Evolutionary conservation across 352 stramenopile genomes (phyloP), one percentile per base, ranked within the genome.

Genomic region (Pythium dissotocum): DNA sequence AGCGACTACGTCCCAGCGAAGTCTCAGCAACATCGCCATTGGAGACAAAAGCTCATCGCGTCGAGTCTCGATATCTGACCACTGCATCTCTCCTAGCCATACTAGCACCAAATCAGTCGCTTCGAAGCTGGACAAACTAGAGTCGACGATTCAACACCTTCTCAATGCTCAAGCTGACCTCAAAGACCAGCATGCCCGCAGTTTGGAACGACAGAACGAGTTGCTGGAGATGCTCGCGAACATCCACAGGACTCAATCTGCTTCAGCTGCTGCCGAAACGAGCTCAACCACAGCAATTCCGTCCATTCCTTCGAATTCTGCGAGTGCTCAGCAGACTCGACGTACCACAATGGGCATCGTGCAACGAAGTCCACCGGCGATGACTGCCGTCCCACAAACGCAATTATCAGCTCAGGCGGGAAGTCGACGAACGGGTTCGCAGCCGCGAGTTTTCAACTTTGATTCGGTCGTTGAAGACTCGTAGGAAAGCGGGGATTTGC

Each of bases 51-150:
- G 4, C 4, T 44, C 36, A 49, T 49, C 40, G 16, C 40, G 16
- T 24, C 40, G 40, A 49, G 40, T 24, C 14, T 49, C 40, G 2
- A n/a, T 26, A 40, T 36, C 36, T 12, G 36, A 24, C 13, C 16
- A 24, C 6, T 38, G 7, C 54, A 44, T n/a, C 1, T 30, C 32
- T 33, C 54, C 14, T 10, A 42, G 52, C n/a, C n/a, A n/a, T 14
- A 46, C 58, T 26, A 64, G 72, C 24, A 73, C 79, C 49, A 67
- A 59, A 38, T 48, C 60, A 4, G 69, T 70, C 8, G 12, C 59
- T 3, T 63, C 58, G 9, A 89, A 87, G 58, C 46, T 90, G 14
- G 80, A 90, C 33, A 78, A 73, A 52, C 77, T 89, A 8, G 78
- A 90, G 61, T 63, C 69, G 6, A 79, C 69, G 14, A 75, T 90